Evolutionary conservation across 306 rosid species (phyloP).

Genomic region (Citrullus mucosospermus): DNA sequence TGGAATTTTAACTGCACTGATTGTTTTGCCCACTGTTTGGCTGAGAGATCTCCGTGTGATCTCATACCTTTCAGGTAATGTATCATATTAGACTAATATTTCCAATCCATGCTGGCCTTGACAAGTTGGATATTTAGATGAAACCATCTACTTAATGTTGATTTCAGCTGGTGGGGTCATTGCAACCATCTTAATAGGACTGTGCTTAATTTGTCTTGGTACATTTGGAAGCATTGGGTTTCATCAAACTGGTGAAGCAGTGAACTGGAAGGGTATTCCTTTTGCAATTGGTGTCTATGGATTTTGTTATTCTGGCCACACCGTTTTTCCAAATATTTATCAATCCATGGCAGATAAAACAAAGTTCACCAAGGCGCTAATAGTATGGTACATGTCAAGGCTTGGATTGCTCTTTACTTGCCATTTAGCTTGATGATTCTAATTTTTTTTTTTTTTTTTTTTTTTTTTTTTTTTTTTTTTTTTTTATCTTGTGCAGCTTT

Average conservation of each 20-base stretch:
- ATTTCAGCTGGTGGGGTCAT: slow-evolving; percentile 64
- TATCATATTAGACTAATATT: neutral
- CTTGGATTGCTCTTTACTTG: neutral
- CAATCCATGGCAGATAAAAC: slow-evolving; percentile 72
- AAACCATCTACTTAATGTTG: slow-evolving; percentile 9
- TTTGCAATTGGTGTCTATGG: slow-evolving; percentile 69
- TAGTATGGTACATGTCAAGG: slow-evolving; percentile 18
- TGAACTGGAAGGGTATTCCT: slow-evolving; percentile 65
- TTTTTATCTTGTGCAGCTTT: slow-evolving; percentile 30
- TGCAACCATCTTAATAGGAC: slow-evolving; percentile 28
- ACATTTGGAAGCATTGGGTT: slow-evolving; percentile 45
- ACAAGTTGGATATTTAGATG: neutral
- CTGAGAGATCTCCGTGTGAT: slow-evolving; percentile 58
- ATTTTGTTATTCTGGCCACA: slow-evolving; percentile 73
- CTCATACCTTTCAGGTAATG: slow-evolving; percentile 61
- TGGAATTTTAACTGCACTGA: slow-evolving; percentile 40
- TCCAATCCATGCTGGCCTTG: neutral
- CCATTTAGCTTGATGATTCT: neutral
- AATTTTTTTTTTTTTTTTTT: too few species aligned
- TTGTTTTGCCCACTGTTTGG: slow-evolving; percentile 75
- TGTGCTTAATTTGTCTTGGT: slow-evolving; percentile 28
- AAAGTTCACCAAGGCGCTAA: slow-evolving; percentile 37
- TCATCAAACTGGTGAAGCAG: slow-evolving; percentile 26
- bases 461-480: too few species aligned
- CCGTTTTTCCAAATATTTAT: slow-evolving; percentile 70